Percentiles rank a stretch among this genome's conserved stretches.
Evolutionary conservation across 768 basidiomycete species (phyloP).

Genomic region (Mycena haematopus): DNA sequence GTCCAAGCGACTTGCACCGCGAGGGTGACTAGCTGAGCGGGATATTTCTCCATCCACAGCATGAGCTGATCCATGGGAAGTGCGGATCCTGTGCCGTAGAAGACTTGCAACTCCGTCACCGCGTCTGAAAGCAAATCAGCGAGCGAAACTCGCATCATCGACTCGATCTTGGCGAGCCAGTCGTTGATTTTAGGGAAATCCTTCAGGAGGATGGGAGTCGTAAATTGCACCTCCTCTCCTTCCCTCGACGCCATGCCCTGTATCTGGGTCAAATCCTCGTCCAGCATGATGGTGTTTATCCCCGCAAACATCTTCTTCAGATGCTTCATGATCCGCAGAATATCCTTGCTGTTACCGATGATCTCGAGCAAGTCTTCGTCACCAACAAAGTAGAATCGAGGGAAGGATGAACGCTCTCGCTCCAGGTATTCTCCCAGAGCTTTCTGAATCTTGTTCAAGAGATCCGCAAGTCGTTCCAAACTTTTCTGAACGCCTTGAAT

Average conservation of each 20-base stretch:
- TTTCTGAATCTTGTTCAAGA: constrained; percentile 98
- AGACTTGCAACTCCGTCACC: constrained; percentile 77
- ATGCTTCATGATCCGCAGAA: constrained; percentile 97
- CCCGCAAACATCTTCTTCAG: constrained; percentile 99
- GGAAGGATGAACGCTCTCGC: constrained; percentile 96
- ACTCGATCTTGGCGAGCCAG: constrained; percentile 92
- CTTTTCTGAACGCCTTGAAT: constrained; percentile 97
- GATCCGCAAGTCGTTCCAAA: constrained; percentile 93
- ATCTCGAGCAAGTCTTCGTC: constrained; percentile 99
- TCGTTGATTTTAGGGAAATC: constrained; percentile 99
- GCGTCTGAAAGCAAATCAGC: constrained; percentile 82
- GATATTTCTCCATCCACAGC: constrained; percentile 92
- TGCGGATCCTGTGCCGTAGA: constrained; percentile 72
- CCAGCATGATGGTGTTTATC: constrained; percentile 85
- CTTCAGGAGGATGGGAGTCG: constrained; percentile 83
- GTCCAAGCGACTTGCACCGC: constrained; percentile 98
- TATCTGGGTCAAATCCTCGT: constrained; percentile 88
- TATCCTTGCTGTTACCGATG: constrained; percentile 99
- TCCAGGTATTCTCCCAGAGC: constrained; percentile 99
- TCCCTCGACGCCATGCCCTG: constrained; percentile 95
- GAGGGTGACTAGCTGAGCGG: constrained; percentile 95
- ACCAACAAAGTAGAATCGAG: constrained; percentile 99
- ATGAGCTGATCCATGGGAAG: constrained; percentile 76
- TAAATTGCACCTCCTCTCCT: constrained; percentile 91
- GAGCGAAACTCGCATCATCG: constrained; percentile 90